Percentiles rank a stretch among this genome's conserved stretches.
phyloP scores from a whole-genome alignment of 2,329 filamentous ascomycete genomes.

The Aureobasidium sp. region DNA sequence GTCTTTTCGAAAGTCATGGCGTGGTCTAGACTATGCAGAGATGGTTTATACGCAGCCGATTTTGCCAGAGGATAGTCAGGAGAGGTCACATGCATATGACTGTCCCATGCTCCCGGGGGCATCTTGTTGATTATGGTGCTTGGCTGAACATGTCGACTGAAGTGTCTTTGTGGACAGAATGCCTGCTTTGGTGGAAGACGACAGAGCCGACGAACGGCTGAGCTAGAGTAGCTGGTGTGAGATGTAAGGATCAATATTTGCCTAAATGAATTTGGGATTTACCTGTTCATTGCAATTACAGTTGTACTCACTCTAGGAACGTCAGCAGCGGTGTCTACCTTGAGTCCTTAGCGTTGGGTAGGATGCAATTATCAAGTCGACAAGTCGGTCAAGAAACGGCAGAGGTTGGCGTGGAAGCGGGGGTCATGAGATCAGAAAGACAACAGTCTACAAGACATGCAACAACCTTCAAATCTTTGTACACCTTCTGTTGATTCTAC shows the following conservation, averaged over 20 bases:
- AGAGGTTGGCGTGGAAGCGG: conserved; percentile 1
- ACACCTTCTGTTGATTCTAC: neutral
- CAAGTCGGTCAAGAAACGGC: neutral
- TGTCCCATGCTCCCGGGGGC: conserved; percentile 47
- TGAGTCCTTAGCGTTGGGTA: neutral
- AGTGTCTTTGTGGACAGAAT: neutral
- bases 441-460: neutral
- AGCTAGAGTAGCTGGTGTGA: neutral
- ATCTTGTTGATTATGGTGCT: conserved; percentile 21
- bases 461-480: neutral
- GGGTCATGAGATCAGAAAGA: neutral
- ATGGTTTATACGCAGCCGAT: conserved; percentile 44
- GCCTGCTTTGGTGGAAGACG: neutral
- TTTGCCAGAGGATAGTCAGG: conserved; percentile 42
- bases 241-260: neutral
- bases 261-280: neutral
- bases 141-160: neutral
- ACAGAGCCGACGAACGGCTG: neutral
- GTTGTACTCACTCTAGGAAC: too few species aligned
- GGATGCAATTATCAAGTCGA: neutral
- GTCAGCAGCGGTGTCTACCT: neutral
- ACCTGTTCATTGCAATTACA: neutral
- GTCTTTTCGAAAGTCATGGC: conserved; percentile 31
- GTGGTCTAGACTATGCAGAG: conserved; percentile 40
- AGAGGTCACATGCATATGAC: conserved; percentile 56